Percentiles rank a stretch among this genome's conserved stretches.
Conservation (phyloP, 2,329 filamentous ascomycete species). For the Fusarium sp. region DNA sequence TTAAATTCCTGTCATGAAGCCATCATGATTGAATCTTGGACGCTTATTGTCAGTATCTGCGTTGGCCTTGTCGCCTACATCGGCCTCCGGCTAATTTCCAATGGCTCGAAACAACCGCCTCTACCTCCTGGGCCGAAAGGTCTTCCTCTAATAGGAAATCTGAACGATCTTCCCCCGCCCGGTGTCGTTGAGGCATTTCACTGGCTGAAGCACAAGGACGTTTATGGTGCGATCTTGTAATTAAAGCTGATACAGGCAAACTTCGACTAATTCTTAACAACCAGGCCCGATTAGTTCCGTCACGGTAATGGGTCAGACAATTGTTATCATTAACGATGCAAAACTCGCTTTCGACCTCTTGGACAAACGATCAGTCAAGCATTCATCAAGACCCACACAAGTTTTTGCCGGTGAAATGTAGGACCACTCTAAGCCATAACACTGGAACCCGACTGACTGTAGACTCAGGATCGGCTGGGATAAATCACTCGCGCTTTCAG, state of each 20-base stretch:
- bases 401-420: conserved; percentile 37
- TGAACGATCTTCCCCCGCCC: conserved; percentile 25
- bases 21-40: not conserved
- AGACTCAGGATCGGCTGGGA: conserved; percentile 42
- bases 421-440: not conserved
- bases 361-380: conserved; percentile 34
- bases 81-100: not conserved
- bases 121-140: conserved; percentile 36
- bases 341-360: conserved; percentile 54
- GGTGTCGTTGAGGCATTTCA: conserved; percentile 27
- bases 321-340: conserved; percentile 56
- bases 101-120: not conserved
- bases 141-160: conserved; percentile 28
- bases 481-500: conserved; percentile 50
- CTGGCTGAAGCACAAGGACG: conserved; percentile 37
- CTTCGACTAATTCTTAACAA: not conserved
- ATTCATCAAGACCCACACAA: conserved; percentile 28
- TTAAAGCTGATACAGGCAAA: not conserved
- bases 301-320: conserved; percentile 54
- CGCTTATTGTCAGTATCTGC: not conserved
- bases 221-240: conserved; percentile 18
- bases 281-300: conserved; percentile 59
- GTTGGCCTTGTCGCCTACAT: not conserved
- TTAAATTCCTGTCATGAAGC: not conserved
- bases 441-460: not conserved